Evolutionary conservation across 176 grass and related monocot species (phyloP), one percentile per base, ranked within the genome.

Genomic region (Miscanthus lutarioriparius): DNA sequence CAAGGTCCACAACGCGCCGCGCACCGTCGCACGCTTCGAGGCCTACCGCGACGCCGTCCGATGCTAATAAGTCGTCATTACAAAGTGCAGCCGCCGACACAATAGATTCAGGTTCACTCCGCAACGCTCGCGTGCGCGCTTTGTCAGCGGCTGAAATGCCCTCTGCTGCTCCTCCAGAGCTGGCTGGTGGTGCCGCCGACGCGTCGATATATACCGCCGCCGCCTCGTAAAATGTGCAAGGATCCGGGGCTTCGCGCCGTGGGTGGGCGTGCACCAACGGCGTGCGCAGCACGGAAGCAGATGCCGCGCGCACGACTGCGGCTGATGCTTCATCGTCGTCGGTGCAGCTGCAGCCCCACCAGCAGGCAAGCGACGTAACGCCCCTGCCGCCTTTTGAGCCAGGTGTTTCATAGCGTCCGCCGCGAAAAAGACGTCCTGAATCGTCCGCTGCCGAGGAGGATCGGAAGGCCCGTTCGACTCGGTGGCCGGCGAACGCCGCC

Each of bases 41-140:
- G 93, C 94, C 43, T 93, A 96, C 88, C 96, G 93, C 25, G 86
- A 87, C 58, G 77, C 93, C 68, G 91, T 99, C 23, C 94, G 94
- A 17, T 79, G 6, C n/a, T n/a, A n/a, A n/a, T n/a, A n/a, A n/a
- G n/a, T n/a, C n/a, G n/a, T n/a, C n/a, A n/a, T n/a, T n/a, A n/a
- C n/a, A n/a, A n/a, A n/a, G n/a, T n/a, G 92, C 89, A 7, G 96
- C 96, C 4, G 96, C 96, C 36, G 96, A 96, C 84, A 93, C 66
- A 99, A 99, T 66, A 99, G 93, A 88, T 99, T 99, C 74, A 91
- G 96, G 15, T 99, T 99, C 91, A 93, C 72, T 86, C 93, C 13
- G 88, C 93, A 4, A 63, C 83, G 33, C 90, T 99, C 74, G 85
- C 89, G 0, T 99, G 96, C 79, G 67, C 91, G 16, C 96, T 98